phyloP scores from a whole-genome alignment of 2,329 filamentous ascomycete species.

The Talaromyces sp. region DNA sequence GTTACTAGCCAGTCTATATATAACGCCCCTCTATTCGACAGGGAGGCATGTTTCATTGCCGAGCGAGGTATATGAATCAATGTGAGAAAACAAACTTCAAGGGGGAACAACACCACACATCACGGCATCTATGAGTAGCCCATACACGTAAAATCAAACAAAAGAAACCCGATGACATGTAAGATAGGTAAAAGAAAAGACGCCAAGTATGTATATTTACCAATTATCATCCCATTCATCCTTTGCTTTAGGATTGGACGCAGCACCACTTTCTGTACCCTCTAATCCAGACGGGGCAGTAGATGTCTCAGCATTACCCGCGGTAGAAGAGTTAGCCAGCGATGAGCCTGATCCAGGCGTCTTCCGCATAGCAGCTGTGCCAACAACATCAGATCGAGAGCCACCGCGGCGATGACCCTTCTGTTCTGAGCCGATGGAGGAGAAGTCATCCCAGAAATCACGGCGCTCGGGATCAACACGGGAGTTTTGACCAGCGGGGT shows the following conservation, averaged over 20 bases:
- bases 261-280: slow-evolving; percentile 21
- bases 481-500: slow-evolving; percentile 49
- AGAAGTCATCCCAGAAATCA: slow-evolving; percentile 92
- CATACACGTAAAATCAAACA: not conserved
- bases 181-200: not conserved
- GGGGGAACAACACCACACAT: slow-evolving; percentile 3
- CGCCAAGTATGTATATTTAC: slow-evolving; percentile 29
- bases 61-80: slow-evolving; percentile 12
- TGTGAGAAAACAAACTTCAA: not conserved
- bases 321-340: slow-evolving; percentile 18
- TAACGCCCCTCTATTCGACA: too few relatives aligned
- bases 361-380: slow-evolving; percentile 67
- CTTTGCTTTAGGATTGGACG: slow-evolving; percentile 47
- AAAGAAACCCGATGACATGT: not conserved
- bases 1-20: too few relatives aligned
- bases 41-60: slow-evolving; percentile 8
- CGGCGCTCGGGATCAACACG: slow-evolving; percentile 66
- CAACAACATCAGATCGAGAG: slow-evolving; percentile 55
- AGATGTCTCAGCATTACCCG: slow-evolving; percentile 22
- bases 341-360: slow-evolving; percentile 24
- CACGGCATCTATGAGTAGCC: slow-evolving; percentile 6
- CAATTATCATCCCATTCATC: slow-evolving; percentile 63
- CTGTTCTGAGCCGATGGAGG: slow-evolving; percentile 58
- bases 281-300: slow-evolving; percentile 24
- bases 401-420: slow-evolving; percentile 32